Evolutionary conservation across 108 stramenopile species (phyloP).

Genomic region (Phaeodactylum tricornutum): DNA sequence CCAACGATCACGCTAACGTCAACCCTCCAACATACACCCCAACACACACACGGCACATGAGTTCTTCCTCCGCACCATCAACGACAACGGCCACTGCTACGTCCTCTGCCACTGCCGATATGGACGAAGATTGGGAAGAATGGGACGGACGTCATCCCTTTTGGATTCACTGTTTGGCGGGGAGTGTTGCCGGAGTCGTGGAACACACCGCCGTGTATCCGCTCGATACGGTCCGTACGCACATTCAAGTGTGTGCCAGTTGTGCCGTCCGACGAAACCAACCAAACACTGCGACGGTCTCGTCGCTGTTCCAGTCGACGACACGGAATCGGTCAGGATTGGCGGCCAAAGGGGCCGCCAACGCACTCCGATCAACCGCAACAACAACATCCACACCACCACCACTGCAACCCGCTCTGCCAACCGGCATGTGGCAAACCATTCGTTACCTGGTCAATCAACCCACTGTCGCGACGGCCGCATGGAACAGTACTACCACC

Average conservation of each 20-base stretch:
- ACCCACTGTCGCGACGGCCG: slow-evolving; percentile 1
- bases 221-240: slow-evolving; percentile 95
- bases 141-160: slow-evolving; percentile 90
- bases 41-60: too few species aligned
- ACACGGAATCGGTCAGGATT: not conserved
- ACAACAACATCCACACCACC: slow-evolving; percentile 2
- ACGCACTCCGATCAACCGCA: not conserved
- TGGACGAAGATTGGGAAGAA: slow-evolving; percentile 95
- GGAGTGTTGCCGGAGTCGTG: slow-evolving; percentile 87
- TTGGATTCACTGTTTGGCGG: slow-evolving; percentile 90
- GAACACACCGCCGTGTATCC: slow-evolving; percentile 94
- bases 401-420: slow-evolving; percentile 1
- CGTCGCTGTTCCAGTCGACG: slow-evolving; percentile 2
- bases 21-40: too few species aligned
- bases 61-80: too few species aligned
- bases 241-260: slow-evolving; percentile 82
- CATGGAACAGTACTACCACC: slow-evolving; percentile 7
- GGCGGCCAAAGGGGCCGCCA: not conserved
- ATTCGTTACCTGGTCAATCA: slow-evolving; percentile 35
- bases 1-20: too few species aligned
- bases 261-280: slow-evolving; percentile 19
- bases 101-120: slow-evolving; percentile 1
- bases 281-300: not conserved
- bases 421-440: slow-evolving; percentile 28
- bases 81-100: too few species aligned